These are phyloP conservation scores for Nothophoma quercina DNA, from an alignment of 2,329 filamentous ascomycete genomes.

Conservation along the genomic window DNA sequence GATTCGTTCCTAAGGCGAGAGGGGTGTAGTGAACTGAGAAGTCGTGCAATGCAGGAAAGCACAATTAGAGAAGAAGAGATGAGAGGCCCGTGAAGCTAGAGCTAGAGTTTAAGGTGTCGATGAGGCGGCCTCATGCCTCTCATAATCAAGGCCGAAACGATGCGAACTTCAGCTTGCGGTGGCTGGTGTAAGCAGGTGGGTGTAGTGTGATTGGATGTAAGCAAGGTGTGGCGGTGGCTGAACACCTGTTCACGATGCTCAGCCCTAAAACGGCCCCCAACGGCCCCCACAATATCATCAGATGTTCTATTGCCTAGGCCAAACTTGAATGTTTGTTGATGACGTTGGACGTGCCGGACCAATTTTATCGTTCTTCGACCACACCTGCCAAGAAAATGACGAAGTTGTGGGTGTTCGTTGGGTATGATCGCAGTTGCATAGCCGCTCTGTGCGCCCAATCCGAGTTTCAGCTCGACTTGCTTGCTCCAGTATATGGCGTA, in stretches of 20 bases:
- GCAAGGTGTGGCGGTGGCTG: constrained; percentile 12
- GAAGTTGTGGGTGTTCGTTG: constrained; percentile 20
- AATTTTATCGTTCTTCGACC: not conserved
- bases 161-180: constrained; percentile 25
- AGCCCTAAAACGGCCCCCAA: constrained; percentile 23
- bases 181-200: constrained; percentile 17
- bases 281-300: constrained; percentile 24
- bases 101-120: not conserved
- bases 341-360: constrained; percentile 4
- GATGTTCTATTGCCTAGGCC: constrained; percentile 14
- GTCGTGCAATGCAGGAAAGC: not conserved
- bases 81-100: not conserved
- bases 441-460: constrained; percentile 13
- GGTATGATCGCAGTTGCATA: constrained; percentile 15
- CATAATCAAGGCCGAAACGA: constrained; percentile 20
- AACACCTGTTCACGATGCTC: constrained; percentile 22
- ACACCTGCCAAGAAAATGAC: not conserved
- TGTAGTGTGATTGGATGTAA: constrained; percentile 23
- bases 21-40: not conserved
- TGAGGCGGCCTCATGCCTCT: constrained; percentile 20
- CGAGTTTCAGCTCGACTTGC: constrained; percentile 6
- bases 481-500: constrained; percentile 8
- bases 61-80: not conserved
- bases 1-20: too few relatives aligned
- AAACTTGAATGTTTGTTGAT: constrained; percentile 15